These are phyloP conservation scores for Phenoliferia sp. DNA, from an alignment of 1,284 basidiomycete species.

Conservation along the genomic window DNA sequence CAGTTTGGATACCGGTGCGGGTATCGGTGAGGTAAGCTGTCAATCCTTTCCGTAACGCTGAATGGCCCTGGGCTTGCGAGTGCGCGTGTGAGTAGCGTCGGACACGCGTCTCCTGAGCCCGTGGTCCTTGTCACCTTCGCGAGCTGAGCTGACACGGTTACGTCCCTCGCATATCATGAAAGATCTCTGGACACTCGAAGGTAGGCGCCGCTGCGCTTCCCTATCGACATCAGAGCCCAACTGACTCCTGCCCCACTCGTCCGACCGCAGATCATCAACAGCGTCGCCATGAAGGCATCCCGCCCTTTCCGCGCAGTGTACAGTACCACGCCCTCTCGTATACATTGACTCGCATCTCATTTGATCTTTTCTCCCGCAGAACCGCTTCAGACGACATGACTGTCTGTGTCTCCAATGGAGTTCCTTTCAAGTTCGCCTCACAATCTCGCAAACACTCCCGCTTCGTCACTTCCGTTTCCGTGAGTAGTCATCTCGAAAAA, in stretches of 20 bases:
- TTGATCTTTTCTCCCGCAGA: constrained; percentile 6
- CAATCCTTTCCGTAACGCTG: too few species aligned
- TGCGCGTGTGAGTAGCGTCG: too few species aligned
- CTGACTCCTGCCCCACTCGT: background rate
- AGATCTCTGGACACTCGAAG: background rate
- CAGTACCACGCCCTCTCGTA: too few species aligned
- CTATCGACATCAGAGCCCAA: background rate
- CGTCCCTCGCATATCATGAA: background rate
- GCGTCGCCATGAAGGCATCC: constrained; percentile 82
- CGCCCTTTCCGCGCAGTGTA: constrained; percentile 84
- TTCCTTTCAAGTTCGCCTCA: constrained; percentile 76
- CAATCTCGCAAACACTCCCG: constrained; percentile 85
- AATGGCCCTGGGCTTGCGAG: too few species aligned
- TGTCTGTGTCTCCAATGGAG: constrained; percentile 71
- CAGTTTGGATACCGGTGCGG: constrained; percentile 68
- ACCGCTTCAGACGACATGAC: constrained; percentile 65
- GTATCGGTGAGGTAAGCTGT: constrained; percentile 92
- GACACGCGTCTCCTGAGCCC: too few species aligned
- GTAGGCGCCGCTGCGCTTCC: background rate
- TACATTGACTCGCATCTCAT: too few species aligned
- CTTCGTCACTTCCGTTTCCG: constrained; percentile 81
- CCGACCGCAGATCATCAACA: constrained; percentile 76
- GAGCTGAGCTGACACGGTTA: background rate
- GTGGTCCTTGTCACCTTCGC: too few species aligned
- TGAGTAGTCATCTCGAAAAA: background rate